Conservation (phyloP, 1,284 basidiomycete species). For the Moniliophthora roreri region DNA sequence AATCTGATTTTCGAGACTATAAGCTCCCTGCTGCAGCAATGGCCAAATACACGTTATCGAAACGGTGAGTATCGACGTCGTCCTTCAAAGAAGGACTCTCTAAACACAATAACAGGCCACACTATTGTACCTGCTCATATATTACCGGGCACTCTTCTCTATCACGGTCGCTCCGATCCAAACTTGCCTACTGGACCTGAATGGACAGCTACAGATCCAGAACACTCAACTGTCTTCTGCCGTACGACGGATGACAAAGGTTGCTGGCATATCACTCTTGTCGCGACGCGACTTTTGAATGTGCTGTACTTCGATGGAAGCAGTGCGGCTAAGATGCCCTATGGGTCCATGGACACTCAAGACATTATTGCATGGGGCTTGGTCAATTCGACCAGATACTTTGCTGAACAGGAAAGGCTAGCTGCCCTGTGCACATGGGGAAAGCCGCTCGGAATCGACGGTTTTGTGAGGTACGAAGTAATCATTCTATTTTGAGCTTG, state of each 20-base stretch:
- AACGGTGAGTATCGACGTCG: conserved; percentile 32
- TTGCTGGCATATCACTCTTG: conserved; percentile 38
- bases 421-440: conserved; percentile 36
- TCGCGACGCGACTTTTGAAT: conserved; percentile 33
- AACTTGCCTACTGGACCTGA: conserved; percentile 34
- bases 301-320: conserved; percentile 46
- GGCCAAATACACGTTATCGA: conserved; percentile 43
- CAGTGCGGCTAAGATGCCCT: conserved; percentile 32
- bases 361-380: conserved; percentile 39
- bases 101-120: no score
- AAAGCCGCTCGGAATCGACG: conserved; percentile 33
- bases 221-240: no score
- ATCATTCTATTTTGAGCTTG: background rate
- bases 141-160: conserved; percentile 40
- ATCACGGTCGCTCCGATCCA: conserved; percentile 30
- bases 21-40: conserved; percentile 38
- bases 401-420: conserved; percentile 29
- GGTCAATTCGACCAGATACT: conserved; percentile 14
- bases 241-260: conserved; percentile 15
- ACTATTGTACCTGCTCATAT: conserved; percentile 21
- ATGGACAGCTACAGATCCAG: conserved; percentile 38
- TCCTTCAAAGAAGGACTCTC: background rate
- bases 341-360: conserved; percentile 41
- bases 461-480: conserved; percentile 33
- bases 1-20: conserved; percentile 35